These are phyloP conservation scores for Schizochytrium sp. DNA, from an alignment of 108 stramenopile species.

Conservation along the genomic window DNA sequence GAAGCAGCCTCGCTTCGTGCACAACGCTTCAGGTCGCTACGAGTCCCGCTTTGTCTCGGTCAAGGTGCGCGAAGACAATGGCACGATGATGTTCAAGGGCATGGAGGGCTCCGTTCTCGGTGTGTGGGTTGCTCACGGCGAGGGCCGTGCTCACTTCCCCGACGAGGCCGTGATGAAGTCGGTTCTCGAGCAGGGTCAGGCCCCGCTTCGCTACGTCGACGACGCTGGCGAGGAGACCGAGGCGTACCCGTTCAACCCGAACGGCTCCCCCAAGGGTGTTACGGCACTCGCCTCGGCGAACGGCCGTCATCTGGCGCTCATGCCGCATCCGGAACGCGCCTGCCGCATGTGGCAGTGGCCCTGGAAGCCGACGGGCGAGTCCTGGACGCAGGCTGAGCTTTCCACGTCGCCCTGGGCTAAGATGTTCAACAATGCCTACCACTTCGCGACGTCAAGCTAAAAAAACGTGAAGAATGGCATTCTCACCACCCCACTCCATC, in stretches of 20 bases:
- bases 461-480: not conserved
- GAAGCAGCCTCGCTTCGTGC: conserved; percentile 82
- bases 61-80: conserved; percentile 57
- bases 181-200: conserved; percentile 58
- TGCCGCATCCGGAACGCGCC: conserved; percentile 98
- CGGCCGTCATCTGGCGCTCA: conserved; percentile 94
- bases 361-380: conserved; percentile 68
- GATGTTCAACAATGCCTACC: conserved; percentile 97
- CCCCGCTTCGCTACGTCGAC: conserved; percentile 87
- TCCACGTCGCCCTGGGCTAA: conserved; percentile 80
- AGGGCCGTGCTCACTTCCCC: conserved; percentile 93
- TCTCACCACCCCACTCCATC: not conserved
- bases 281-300: conserved; percentile 97
- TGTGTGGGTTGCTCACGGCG: conserved; percentile 97
- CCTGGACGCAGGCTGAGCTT: conserved; percentile 66
- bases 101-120: conserved; percentile 95
- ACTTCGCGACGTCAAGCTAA: conserved; percentile 28
- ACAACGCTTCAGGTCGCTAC: conserved; percentile 90
- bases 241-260: conserved; percentile 95
- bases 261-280: conserved; percentile 92
- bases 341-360: conserved; percentile 98
- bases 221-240: conserved; percentile 81
- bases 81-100: conserved; percentile 77
- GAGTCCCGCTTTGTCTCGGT: conserved; percentile 89
- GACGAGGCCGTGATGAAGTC: conserved; percentile 58